Conservation (phyloP, 768 basidiomycete genomes). For the Mycena metata region DNA sequence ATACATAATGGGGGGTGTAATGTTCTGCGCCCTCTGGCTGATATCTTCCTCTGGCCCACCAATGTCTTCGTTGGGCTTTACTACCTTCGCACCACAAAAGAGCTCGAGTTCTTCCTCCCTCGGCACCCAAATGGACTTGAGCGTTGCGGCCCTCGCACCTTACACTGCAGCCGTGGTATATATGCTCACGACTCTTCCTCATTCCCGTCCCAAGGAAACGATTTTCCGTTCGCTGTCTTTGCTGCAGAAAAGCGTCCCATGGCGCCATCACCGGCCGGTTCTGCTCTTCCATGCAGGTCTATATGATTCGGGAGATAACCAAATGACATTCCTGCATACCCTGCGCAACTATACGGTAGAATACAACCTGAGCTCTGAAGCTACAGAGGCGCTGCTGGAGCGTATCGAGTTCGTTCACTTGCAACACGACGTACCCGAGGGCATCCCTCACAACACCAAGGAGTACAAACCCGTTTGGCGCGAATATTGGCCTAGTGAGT, state of each 20-base stretch:
- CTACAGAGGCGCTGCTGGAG: conserved; percentile 5
- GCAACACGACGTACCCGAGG: conserved; percentile 12
- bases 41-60: too few species aligned
- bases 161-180: conserved; percentile 15
- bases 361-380: background rate
- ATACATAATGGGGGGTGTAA: too few species aligned
- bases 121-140: too few species aligned
- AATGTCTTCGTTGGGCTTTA: too few species aligned
- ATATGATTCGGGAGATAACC: background rate
- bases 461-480: conserved; percentile 5
- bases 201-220: background rate
- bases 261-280: conserved; percentile 17
- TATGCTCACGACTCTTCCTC: background rate
- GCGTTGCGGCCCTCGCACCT: background rate
- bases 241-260: conserved; percentile 18
- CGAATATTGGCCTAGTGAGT: conserved; percentile 21
- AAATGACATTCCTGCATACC: too few species aligned
- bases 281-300: conserved; percentile 9
- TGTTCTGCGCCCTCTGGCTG: too few species aligned
- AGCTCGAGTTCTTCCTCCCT: too few species aligned
- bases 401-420: conserved; percentile 16
- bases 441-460: conserved; percentile 1
- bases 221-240: background rate
- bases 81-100: too few species aligned
- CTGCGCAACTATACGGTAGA: too few species aligned